Evolutionary conservation across 2,329 filamentous ascomycete genomes (phyloP), one percentile per base, ranked within the genome.

Genomic region (Metarhizium robertsii): DNA sequence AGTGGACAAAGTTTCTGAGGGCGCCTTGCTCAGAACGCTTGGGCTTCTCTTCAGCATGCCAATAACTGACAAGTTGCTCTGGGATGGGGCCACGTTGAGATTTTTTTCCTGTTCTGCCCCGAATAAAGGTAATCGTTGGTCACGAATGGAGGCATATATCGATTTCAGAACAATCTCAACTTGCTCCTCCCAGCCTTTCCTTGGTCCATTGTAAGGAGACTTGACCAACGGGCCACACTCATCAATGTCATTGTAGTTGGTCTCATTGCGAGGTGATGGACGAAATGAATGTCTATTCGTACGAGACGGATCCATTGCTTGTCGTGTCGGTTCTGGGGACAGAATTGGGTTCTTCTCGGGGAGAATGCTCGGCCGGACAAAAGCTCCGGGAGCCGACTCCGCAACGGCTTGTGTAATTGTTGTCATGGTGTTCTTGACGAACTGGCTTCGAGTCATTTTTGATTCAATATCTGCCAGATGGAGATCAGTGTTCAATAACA

Each of bases 381-480:
- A 87, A 1, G 79, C 79, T 58, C 85, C 80, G 1, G 88, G 83
- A 1, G 78, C 82, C n/a, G 85, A 83, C 62, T 95, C 90, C 43
- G 79, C 75, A 10, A 91, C 79, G 13, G 89, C 85, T 51, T 90
- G 85, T 57, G 83, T 84, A 59, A 99, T 88, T 0, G 92, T 96
- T 0, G 88, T 87, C 78, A 97, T 86, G 4, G 94, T 96, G 67
- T 99, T 99, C 71, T 95, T 95, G 67, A 99, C 83, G 66, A 97
- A 99, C 66, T 97, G 92, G 60, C 80, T 86, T 55, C 88, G 84
- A 1, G 92, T 97, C 94, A 99, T 99, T 75, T 95, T 95, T 64
- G 88, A 85, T 59, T 95, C 91, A 62, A 97, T 96, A 66, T 97
- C 92, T 57, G 92, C 94, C 65, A 97, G 72, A 66, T 99, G 92